Evolutionary conservation across 2,329 filamentous ascomycete genomes (phyloP).

Genomic region (Colletotrichum sidae): DNA sequence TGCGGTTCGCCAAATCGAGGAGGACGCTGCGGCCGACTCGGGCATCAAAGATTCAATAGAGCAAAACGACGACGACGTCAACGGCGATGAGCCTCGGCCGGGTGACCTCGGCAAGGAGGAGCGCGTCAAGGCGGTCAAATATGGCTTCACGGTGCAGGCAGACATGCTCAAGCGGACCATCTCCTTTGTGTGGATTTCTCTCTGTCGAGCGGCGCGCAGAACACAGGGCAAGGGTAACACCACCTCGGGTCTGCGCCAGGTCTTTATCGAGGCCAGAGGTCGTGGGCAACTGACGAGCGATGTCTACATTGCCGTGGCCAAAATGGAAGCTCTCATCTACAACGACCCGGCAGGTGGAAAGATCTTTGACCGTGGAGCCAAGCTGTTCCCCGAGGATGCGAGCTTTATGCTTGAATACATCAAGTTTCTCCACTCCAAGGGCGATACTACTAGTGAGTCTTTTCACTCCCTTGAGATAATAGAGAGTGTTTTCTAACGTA

Average conservation of each 20-base stretch:
- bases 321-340: constrained; percentile 96
- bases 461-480: too few species aligned
- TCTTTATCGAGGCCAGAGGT: constrained; percentile 90
- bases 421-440: constrained; percentile 91
- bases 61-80: constrained; percentile 60
- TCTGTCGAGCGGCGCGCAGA: constrained; percentile 93
- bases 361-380: constrained; percentile 94
- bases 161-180: constrained; percentile 85
- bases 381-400: constrained; percentile 93
- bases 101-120: constrained; percentile 65
- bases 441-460: constrained; percentile 88
- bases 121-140: constrained; percentile 70
- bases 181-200: constrained; percentile 93
- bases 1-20: constrained; percentile 68
- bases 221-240: constrained; percentile 84
- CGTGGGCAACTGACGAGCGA: constrained; percentile 91
- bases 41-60: constrained; percentile 53
- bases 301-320: constrained; percentile 91
- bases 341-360: constrained; percentile 92
- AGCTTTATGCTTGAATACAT: constrained; percentile 95
- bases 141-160: constrained; percentile 78
- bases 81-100: constrained; percentile 50
- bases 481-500: constrained; percentile 37
- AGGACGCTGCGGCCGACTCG: constrained; percentile 56
- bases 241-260: constrained; percentile 79